Percentiles rank a stretch among this genome's conserved stretches.
Evolutionary conservation across 495 filamentous ascomycete species (phyloP).

Genomic region (Staphylotrichum tortipilum): DNA sequence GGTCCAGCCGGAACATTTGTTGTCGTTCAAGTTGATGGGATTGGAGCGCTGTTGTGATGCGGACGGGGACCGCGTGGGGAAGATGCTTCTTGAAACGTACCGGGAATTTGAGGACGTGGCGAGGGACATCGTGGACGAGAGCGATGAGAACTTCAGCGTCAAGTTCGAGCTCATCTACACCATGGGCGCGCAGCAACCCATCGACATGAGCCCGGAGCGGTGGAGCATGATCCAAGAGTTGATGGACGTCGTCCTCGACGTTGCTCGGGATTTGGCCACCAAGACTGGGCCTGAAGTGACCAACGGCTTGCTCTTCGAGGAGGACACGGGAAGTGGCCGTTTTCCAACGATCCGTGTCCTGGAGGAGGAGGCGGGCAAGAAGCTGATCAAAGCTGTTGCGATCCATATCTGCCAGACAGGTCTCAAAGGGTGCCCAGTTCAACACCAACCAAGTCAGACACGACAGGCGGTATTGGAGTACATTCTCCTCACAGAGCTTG

Average conservation of each 20-base stretch:
- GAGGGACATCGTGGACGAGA: constrained; percentile 56
- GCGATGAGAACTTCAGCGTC: constrained; percentile 55
- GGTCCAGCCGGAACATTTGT: constrained; percentile 58
- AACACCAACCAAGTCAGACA: constrained; percentile 28
- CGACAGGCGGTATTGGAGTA: constrained; percentile 36
- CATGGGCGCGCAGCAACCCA: constrained; percentile 46
- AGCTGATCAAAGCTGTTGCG: constrained; percentile 24
- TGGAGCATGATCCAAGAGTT: constrained; percentile 54
- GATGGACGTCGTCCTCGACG: constrained; percentile 24
- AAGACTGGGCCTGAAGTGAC: constrained; percentile 28
- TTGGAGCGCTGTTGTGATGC: constrained; percentile 41
- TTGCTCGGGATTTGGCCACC: constrained; percentile 19
- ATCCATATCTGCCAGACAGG: constrained; percentile 32
- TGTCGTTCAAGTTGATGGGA: constrained; percentile 60
- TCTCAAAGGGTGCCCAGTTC: constrained; percentile 32
- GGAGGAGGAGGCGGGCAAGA: constrained; percentile 22
- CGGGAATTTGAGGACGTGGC: constrained; percentile 32
- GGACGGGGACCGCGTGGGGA: neutral
- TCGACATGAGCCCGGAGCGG: constrained; percentile 50
- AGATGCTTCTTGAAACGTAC: constrained; percentile 33
- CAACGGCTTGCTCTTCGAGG: constrained; percentile 12
- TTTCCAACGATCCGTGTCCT: constrained; percentile 41
- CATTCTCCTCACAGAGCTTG: constrained; percentile 29
- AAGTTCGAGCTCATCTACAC: constrained; percentile 61
- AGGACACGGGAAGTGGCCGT: constrained; percentile 12